A percentile compares a stretch with the other conserved stretches of the same genome.
phyloP scores from a whole-genome alignment of 352 stramenopile species.

The Pythium monospermum region DNA sequence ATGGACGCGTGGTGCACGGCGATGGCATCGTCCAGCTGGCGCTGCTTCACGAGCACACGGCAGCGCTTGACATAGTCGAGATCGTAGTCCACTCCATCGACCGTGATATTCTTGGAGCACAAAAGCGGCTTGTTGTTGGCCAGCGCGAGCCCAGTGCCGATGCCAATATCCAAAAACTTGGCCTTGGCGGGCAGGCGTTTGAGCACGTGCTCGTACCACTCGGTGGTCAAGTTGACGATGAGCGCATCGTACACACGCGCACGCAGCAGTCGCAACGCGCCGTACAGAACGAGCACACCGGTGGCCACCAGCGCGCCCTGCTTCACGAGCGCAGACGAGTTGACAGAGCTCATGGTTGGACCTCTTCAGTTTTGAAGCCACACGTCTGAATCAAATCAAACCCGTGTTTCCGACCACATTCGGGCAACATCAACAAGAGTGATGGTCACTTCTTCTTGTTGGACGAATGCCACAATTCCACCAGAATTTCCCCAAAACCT shows the following conservation, averaged over 20 bases:
- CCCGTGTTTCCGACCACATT: conserved; percentile 4
- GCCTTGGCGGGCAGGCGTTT: conserved; percentile 41
- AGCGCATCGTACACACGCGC: conserved; percentile 85
- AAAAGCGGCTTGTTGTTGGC: conserved; percentile 63
- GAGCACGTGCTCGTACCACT: conserved; percentile 88
- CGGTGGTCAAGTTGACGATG: conserved; percentile 84
- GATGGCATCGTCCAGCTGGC: conserved; percentile 41
- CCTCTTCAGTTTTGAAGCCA: not conserved
- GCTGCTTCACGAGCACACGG: conserved; percentile 35
- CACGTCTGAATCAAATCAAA: too few species aligned
- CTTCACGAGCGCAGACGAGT: conserved; percentile 6
- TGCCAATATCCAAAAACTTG: conserved; percentile 85
- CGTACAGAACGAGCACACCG: conserved; percentile 38
- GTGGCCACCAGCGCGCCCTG: conserved; percentile 18
- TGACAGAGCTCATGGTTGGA: too few species aligned
- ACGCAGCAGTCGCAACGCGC: conserved; percentile 44
- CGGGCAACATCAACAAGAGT: not conserved
- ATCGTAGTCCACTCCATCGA: conserved; percentile 90
- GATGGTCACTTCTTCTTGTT: conserved; percentile 8
- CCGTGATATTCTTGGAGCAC: conserved; percentile 53
- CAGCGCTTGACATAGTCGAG: conserved; percentile 78
- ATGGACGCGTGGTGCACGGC: conserved; percentile 71
- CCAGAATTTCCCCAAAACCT: conserved; percentile 6
- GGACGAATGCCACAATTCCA: too few species aligned
- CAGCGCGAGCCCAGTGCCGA: conserved; percentile 80